A percentile compares a stretch with the other conserved stretches of the same genome.
These are phyloP conservation scores for Candida sp. DNA, from an alignment of 1,139 yeast genomes.

Conservation along the genomic window DNA sequence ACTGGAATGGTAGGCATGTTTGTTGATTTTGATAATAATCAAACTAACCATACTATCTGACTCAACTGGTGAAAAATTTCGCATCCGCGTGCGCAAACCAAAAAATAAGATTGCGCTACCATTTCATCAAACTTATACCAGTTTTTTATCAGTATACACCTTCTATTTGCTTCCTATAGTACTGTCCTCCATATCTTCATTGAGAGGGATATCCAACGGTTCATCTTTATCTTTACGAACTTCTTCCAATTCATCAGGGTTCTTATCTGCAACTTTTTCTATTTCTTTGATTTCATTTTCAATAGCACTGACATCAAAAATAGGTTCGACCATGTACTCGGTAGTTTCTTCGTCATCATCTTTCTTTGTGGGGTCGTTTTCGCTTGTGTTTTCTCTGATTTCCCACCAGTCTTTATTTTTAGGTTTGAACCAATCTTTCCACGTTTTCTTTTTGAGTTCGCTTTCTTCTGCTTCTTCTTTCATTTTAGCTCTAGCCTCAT, in stretches of 20 bases:
- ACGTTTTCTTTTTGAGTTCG: conserved; percentile 33
- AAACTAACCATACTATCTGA: background rate
- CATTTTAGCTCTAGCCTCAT: conserved; percentile 71
- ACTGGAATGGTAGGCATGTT: conserved; percentile 95
- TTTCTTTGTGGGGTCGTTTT: conserved; percentile 14
- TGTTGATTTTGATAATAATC: conserved; percentile 4
- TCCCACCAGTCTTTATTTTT: conserved; percentile 91
- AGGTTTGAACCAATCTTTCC: conserved; percentile 71
- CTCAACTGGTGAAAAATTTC: conserved; percentile 7
- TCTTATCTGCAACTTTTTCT: conserved; percentile 22
- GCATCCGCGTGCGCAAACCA: conserved; percentile 9
- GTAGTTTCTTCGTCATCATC: conserved; percentile 7
- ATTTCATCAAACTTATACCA: background rate
- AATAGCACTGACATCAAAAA: conserved; percentile 48
- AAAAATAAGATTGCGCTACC: background rate
- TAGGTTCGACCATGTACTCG: conserved; percentile 17
- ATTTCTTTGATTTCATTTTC: conserved; percentile 44
- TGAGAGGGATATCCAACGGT: conserved; percentile 6
- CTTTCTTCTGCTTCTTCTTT: conserved; percentile 30
- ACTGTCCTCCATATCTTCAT: conserved; percentile 17
- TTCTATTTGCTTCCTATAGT: background rate
- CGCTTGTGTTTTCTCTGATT: conserved; percentile 43
- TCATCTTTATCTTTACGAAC: conserved; percentile 14
- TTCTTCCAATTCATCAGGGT: conserved; percentile 10
- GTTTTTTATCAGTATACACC: background rate